Evolutionary conservation across 305 asterid genomes (phyloP), one percentile per base, ranked within the genome.

Genomic region (Striga hermonthica): DNA sequence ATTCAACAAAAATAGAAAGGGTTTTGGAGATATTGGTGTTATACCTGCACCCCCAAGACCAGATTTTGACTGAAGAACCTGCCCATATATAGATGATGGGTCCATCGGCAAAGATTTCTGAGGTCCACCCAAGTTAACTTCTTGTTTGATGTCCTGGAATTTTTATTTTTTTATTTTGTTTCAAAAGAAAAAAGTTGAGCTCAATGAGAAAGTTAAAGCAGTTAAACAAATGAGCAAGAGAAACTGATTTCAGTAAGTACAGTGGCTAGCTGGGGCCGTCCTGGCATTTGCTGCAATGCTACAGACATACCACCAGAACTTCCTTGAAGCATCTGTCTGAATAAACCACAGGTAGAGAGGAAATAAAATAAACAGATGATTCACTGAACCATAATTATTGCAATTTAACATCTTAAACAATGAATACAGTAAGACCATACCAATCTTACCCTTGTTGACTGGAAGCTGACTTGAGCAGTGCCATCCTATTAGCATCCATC

Each of bases 261-360:
- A 68, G 75, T 68, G 58, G 85, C 73, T 70, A 85, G 74, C 70
- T 87, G 97, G 43, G 95, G 75, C 64, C 95, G 74, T 56, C 95
- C 97, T 74, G 87, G 97, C 76, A 85, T 83, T 72, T 83, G 97
- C 80, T 89, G 97, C 85, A 89, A 77, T 16, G 91, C 83, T 44
- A 80, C 87, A 74, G 90, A 74, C 89, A 89, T 82, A 85, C 76
- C 78, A 14, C 87, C 91, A 62, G 89, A 78, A 74, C 76, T 83
- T 57, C 88, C 85, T 80, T 85, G 95, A 34, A 83, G 79, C 82
- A 84, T 69, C 82, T 87, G 95, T 71, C 95, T 89, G 93, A 69
- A 81, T 71, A 69, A 74, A 73, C 75, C 77, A 75, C 71, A 62
- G 54, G 39, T 10, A n/a, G 13, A 8, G 9, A 39, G 44, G 44